phyloP scores from a whole-genome alignment of 2,329 filamentous ascomycete species.

The Rhynchosporium secalis region DNA sequence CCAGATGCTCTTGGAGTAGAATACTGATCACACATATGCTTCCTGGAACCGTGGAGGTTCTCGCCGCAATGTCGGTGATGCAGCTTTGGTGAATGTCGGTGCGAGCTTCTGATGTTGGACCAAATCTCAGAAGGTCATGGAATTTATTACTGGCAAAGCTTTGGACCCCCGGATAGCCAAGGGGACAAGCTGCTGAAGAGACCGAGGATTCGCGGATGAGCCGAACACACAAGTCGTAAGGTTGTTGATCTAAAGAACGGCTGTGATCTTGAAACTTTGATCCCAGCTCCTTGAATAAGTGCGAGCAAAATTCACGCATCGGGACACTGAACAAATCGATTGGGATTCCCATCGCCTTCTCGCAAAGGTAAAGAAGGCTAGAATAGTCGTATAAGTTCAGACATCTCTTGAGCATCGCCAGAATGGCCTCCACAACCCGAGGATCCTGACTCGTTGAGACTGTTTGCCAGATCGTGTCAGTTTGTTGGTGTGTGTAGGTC shows the following conservation, averaged over 20 bases:
- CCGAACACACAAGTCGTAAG: slow-evolving; percentile 60
- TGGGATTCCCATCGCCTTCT: slow-evolving; percentile 67
- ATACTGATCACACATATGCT: slow-evolving; percentile 67
- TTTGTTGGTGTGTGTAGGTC: slow-evolving; percentile 69
- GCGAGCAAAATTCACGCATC: slow-evolving; percentile 63
- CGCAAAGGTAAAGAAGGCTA: slow-evolving; percentile 64
- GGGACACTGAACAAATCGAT: slow-evolving; percentile 60
- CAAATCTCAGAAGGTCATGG: slow-evolving; percentile 56
- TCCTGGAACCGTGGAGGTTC: slow-evolving; percentile 65
- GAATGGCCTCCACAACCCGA: slow-evolving; percentile 76
- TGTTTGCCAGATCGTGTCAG: slow-evolving; percentile 81
- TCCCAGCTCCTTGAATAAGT: slow-evolving; percentile 52
- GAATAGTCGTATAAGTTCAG: slow-evolving; percentile 50
- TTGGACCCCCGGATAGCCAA: slow-evolving; percentile 63
- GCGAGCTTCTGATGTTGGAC: slow-evolving; percentile 57
- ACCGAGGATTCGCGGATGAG: slow-evolving; percentile 71
- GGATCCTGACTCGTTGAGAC: slow-evolving; percentile 81
- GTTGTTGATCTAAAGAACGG: slow-evolving; percentile 46
- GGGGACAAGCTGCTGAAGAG: slow-evolving; percentile 51
- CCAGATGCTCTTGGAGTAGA: slow-evolving; percentile 49
- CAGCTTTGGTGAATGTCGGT: slow-evolving; percentile 65
- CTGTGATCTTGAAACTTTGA: slow-evolving; percentile 45
- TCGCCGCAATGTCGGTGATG: slow-evolving; percentile 64
- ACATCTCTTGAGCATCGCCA: slow-evolving; percentile 60
- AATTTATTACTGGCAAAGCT: slow-evolving; percentile 63